These are phyloP conservation scores for Neospora caninum DNA, from an alignment of 169 alveolate species.

Conservation along the genomic window DNA sequence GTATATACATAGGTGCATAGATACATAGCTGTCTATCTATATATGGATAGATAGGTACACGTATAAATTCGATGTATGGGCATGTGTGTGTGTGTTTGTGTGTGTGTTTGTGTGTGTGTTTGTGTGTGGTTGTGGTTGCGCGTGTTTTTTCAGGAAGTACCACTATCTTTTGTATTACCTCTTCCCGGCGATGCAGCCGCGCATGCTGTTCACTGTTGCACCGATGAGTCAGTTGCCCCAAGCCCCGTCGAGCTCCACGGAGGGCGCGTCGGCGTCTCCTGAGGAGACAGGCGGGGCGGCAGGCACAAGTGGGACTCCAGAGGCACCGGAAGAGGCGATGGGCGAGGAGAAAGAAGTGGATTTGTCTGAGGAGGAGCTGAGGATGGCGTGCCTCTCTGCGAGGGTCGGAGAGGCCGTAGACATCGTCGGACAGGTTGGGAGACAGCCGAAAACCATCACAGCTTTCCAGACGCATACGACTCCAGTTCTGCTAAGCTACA, in stretches of 20 bases:
- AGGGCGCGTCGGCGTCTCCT: constrained; percentile 45
- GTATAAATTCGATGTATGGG: too few relatives aligned
- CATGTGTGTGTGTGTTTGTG: background rate
- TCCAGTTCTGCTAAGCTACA: constrained; percentile 90
- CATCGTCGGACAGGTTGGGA: constrained; percentile 91
- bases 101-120: background rate
- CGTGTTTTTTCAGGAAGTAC: constrained; percentile 69
- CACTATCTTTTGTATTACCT: constrained; percentile 94
- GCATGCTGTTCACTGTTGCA: constrained; percentile 86
- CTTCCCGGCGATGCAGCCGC: constrained; percentile 90
- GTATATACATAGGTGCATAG: background rate
- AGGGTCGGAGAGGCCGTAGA: constrained; percentile 96
- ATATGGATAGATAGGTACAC: background rate
- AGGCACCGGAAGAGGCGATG: background rate
- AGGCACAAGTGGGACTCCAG: background rate
- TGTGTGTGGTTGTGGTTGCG: background rate
- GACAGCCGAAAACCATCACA: constrained; percentile 68
- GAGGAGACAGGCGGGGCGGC: constrained; percentile 46
- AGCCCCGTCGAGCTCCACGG: background rate
- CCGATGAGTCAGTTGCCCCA: constrained; percentile 49
- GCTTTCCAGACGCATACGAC: constrained; percentile 98
- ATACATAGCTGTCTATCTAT: background rate
- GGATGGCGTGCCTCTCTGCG: constrained; percentile 87
- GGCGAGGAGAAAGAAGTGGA: constrained; percentile 2
- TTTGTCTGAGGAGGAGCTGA: constrained; percentile 83